Evolutionary conservation across 257 asterid species (phyloP).

Genomic region (Lycium barbarum): DNA sequence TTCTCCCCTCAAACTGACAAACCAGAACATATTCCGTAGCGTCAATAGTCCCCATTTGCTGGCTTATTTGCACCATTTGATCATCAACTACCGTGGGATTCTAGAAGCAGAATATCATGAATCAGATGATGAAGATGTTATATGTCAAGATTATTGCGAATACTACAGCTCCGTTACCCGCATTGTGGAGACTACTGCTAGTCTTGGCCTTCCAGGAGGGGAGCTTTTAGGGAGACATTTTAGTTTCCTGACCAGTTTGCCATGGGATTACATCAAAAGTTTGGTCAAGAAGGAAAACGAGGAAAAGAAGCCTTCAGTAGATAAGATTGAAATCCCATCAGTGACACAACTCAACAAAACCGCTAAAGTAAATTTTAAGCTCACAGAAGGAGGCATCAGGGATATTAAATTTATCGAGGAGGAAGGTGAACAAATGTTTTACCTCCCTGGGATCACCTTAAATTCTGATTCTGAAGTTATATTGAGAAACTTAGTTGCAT

Average conservation of each 20-base stretch:
- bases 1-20: too few species aligned
- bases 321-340: constrained; percentile 45
- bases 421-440: background rate
- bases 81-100: too few species aligned
- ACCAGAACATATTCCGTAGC: too few species aligned
- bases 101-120: too few species aligned
- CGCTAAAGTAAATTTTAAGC: constrained; percentile 37
- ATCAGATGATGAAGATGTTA: too few species aligned
- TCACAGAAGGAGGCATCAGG: constrained; percentile 34
- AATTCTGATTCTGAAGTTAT: constrained; percentile 31
- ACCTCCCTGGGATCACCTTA: constrained; percentile 32
- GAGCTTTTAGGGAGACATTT: constrained; percentile 32
- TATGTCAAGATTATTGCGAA: too few species aligned
- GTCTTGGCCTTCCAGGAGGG: constrained; percentile 21
- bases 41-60: too few species aligned
- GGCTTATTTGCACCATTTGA: too few species aligned
- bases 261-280: background rate
- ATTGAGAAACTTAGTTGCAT: constrained; percentile 40
- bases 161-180: background rate
- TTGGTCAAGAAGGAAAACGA: background rate
- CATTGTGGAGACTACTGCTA: background rate
- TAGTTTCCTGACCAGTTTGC: background rate
- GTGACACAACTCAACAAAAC: constrained; percentile 39
- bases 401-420: background rate
- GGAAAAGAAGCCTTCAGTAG: background rate